Evolutionary conservation across 2,329 filamentous ascomycete species (phyloP).

Genomic region (Aspergillus sp.): DNA sequence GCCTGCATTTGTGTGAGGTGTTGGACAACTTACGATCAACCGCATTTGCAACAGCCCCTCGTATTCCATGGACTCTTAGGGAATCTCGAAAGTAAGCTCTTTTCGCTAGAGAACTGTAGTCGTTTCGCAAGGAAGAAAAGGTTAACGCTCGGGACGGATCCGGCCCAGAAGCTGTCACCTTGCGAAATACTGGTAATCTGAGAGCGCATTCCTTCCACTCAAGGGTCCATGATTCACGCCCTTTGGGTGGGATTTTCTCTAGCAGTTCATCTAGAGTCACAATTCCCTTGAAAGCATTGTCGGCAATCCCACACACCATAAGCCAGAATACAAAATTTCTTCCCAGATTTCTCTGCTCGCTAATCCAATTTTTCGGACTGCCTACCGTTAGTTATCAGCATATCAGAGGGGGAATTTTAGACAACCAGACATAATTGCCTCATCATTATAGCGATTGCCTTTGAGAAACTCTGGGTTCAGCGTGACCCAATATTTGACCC

Average conservation of each 20-base stretch:
- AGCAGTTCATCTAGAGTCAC: conserved; percentile 23
- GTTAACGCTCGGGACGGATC: neutral
- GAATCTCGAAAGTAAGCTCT: neutral
- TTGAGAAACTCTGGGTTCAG: conserved; percentile 27
- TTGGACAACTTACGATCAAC: neutral
- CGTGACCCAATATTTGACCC: conserved; percentile 23
- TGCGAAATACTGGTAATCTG: neutral
- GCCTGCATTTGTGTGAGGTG: neutral
- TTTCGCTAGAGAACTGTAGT: neutral
- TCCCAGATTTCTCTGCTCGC: conserved; percentile 23
- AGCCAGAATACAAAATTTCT: conserved; percentile 29
- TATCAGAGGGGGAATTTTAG: neutral
- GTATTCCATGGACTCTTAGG: neutral
- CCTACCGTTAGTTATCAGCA: too few relatives aligned
- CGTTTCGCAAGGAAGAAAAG: neutral
- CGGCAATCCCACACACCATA: conserved; percentile 25
- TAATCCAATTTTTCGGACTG: conserved; percentile 27
- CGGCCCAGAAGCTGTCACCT: neutral
- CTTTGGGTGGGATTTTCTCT: conserved; percentile 13
- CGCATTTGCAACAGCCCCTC: neutral
- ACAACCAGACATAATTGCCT: neutral
- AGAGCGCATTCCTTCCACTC: conserved; percentile 16
- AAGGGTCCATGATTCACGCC: conserved; percentile 25
- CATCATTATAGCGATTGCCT: conserved; percentile 20
- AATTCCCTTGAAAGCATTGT: conserved; percentile 26